phyloP scores from a whole-genome alignment of 1,284 basidiomycete species.

The Ganoderma boninense region DNA sequence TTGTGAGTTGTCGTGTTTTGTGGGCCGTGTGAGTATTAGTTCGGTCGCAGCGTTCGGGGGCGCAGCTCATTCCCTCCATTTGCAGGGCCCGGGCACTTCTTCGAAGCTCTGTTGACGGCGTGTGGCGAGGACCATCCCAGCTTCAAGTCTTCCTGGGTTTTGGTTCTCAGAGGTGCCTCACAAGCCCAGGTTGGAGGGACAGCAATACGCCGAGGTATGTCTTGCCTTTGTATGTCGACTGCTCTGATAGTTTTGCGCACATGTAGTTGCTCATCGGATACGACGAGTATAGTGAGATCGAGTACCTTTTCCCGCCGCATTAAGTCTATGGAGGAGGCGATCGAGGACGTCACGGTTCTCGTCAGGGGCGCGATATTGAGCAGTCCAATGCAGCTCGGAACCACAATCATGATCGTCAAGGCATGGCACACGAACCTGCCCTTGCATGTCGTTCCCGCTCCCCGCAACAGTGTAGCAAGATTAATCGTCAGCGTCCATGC shows the following conservation, averaged over 20 bases:
- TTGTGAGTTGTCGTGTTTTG: no score
- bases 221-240: not conserved
- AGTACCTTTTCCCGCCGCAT: not conserved
- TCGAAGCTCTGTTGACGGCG: conserved; percentile 59
- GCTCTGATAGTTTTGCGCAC: not conserved
- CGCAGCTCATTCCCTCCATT: not conserved
- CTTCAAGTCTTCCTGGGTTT: conserved; percentile 56
- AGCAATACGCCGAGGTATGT: conserved; percentile 18
- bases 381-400: conserved; percentile 35
- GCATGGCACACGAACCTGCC: conserved; percentile 34
- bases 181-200: conserved; percentile 43
- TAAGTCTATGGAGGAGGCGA: conserved; percentile 12
- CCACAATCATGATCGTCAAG: conserved; percentile 29
- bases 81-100: conserved; percentile 69
- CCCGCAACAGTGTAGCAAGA: conserved; percentile 17
- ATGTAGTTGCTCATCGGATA: conserved; percentile 30
- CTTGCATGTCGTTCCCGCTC: conserved; percentile 25
- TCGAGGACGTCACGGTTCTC: not conserved
- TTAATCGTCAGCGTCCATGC: no score
- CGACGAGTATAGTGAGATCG: conserved; percentile 33
- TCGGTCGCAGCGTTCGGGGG: no score
- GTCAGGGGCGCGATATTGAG: conserved; percentile 28
- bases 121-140: conserved; percentile 53
- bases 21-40: no score
- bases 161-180: conserved; percentile 45